Evolutionary conservation across 257 asterid genomes (phyloP), one percentile per base, ranked within the genome.

Genomic region (Anisodus acutangulus): DNA sequence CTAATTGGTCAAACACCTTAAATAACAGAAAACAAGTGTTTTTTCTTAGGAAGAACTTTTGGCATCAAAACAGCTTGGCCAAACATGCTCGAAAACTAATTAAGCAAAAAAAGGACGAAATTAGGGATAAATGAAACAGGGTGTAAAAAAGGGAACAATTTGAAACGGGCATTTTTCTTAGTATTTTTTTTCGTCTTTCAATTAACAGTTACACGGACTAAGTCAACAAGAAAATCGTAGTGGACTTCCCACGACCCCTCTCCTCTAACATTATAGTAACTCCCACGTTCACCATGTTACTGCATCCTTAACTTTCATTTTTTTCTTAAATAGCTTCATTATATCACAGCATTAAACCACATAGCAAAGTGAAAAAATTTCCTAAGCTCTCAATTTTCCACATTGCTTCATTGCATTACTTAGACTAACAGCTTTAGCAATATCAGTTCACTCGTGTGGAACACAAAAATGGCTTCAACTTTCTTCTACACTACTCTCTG

Each of bases 211-310:
- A 53, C 45, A 31, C 51, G n/a, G 79, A 86, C 88, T 78, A 66
- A 85, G 83, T 87, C 86, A 74, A 74, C 16, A 16, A 26, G 47
- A 76, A 76, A 71, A 84, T 15, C 31, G 22, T 10, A 9, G 41
- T 19, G 59, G 39, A 72, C 76, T 51, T 51, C 57, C 15, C 90
- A 87, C 87, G 69, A 79, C 84, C 79, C 47, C 16, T 72, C 83
- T 12, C 85, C 87, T 54, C 12, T 10, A 51, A 26, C 26, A 51
- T 45, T 22, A 26, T 31, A 31, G 35, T 49, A 91, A 90, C 94
- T 82, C 85, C 91, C 91, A 59, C 89, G 88, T 64, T 82, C 87
- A 59, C 82, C 86, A 79, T 71, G 59, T 39, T 71, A 16, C 78
- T 68, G 6, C 37, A 41, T 37, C 79, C 86, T 54, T n/a, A 49